These are phyloP conservation scores for Colletotrichum lini DNA, from an alignment of 2,329 filamentous ascomycete species.

Conservation along the genomic window DNA sequence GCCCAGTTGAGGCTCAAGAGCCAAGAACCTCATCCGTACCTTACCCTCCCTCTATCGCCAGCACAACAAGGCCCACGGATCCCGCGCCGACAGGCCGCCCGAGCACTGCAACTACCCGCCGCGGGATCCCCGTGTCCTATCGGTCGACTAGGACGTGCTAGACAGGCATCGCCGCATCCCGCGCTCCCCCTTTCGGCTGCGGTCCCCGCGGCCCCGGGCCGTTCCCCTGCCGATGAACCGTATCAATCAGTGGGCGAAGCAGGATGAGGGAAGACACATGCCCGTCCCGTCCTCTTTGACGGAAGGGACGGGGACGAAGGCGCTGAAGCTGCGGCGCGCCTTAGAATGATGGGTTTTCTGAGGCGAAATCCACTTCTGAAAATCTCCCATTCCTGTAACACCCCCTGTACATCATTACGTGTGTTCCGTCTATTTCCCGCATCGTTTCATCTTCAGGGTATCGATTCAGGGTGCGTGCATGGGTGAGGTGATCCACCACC, in stretches of 20 bases:
- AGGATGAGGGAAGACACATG: neutral
- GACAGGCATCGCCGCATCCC: neutral
- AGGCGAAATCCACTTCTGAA: neutral
- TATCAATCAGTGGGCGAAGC: too few relatives aligned
- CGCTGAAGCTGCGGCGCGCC: neutral
- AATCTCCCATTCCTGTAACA: too few relatives aligned
- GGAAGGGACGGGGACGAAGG: neutral
- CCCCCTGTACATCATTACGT: neutral
- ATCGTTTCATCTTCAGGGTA: neutral
- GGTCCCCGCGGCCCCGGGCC: neutral
- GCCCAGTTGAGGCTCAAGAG: too few relatives aligned
- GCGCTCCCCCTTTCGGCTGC: too few relatives aligned
- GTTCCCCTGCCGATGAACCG: neutral
- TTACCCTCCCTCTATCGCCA: too few relatives aligned
- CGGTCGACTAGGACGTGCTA: neutral
- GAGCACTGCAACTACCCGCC: neutral
- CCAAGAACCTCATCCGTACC: too few relatives aligned
- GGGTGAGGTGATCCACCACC: neutral
- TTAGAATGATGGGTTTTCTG: neutral
- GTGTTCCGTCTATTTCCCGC: neutral
- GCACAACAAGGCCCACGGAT: neutral
- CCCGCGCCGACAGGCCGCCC: too few relatives aligned
- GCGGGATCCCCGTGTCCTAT: neutral
- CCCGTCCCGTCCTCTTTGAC: neutral
- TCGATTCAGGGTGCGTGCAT: conserved; percentile 1